A percentile compares a stretch with the other conserved stretches of the same genome.
phyloP scores from a whole-genome alignment of 306 rosid species.

The Begonia loranthoides region DNA sequence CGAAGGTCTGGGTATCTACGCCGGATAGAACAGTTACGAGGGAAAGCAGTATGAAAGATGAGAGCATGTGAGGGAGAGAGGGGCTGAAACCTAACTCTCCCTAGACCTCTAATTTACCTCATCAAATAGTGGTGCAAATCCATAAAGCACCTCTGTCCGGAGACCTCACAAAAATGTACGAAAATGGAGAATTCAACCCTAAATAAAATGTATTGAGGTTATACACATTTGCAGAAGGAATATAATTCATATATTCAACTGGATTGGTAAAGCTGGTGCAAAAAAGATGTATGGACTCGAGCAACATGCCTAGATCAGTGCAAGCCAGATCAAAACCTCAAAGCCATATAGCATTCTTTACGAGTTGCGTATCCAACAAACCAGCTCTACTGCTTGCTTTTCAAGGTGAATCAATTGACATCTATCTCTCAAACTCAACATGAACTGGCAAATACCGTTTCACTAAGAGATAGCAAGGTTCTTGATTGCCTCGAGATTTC shows the following conservation, averaged over 20 bases:
- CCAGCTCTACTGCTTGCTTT: slow-evolving; percentile 6
- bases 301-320: slow-evolving; percentile 5
- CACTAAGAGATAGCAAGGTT: slow-evolving; percentile 30
- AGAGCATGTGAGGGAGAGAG: no score
- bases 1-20: no score
- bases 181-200: slow-evolving; percentile 8
- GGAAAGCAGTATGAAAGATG: no score
- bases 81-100: no score
- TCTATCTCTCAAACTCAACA: slow-evolving; percentile 1
- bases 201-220: slow-evolving; percentile 19
- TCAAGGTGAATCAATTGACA: slow-evolving; percentile 13
- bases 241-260: slow-evolving; percentile 21
- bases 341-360: slow-evolving; percentile 6
- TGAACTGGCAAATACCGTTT: slow-evolving; percentile 1
- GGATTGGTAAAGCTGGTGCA: slow-evolving; percentile 17
- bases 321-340: slow-evolving; percentile 2
- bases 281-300: slow-evolving; percentile 7
- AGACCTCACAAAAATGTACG: no score
- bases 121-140: slow-evolving; percentile 10
- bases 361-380: slow-evolving; percentile 13
- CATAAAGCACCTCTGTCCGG: background rate
- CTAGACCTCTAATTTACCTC: no score
- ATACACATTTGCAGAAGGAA: slow-evolving; percentile 64
- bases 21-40: no score
- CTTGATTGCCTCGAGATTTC: slow-evolving; percentile 52